phyloP scores from a whole-genome alignment of 345 rosid species.

The Dimocarpus longan region DNA sequence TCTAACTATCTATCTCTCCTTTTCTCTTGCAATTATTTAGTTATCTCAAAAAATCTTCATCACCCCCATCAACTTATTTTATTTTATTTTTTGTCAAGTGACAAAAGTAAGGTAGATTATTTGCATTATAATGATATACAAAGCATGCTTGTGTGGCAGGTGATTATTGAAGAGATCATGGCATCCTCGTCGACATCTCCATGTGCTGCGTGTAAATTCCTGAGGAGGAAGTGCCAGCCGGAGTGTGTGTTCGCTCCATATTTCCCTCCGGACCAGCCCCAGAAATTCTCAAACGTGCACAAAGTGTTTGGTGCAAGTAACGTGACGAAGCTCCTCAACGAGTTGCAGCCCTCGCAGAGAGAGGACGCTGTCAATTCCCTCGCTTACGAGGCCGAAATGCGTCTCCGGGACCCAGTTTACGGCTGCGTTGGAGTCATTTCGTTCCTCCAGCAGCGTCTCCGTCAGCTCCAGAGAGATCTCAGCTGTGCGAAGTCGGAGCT shows the following conservation, averaged over 20 bases:
- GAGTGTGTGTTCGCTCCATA: constrained; percentile 56
- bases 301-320: constrained; percentile 51
- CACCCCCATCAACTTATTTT: background rate
- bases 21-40: too few species aligned
- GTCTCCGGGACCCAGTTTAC: constrained; percentile 47
- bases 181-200: constrained; percentile 48
- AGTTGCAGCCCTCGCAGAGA: constrained; percentile 42
- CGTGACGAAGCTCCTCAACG: constrained; percentile 47
- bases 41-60: too few species aligned
- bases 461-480: constrained; percentile 46
- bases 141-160: too few species aligned
- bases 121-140: too few species aligned
- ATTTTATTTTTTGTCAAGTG: background rate
- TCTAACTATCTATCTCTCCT: background rate
- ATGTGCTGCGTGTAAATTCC: constrained; percentile 49
- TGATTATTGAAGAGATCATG: constrained; percentile 1
- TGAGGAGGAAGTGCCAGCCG: constrained; percentile 47
- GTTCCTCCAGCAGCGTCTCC: constrained; percentile 47
- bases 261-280: constrained; percentile 48
- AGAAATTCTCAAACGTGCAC: constrained; percentile 44
- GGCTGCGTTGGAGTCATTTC: constrained; percentile 53
- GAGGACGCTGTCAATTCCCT: constrained; percentile 50
- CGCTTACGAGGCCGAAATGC: constrained; percentile 49
- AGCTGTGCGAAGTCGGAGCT: constrained; percentile 63
- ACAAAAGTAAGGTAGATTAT: too few species aligned